Percentiles rank a stretch among this genome's conserved stretches.
These are phyloP conservation scores for Sporothrix brunneoviolacea DNA, from an alignment of 2,329 filamentous ascomycete species.

Conservation along the genomic window DNA sequence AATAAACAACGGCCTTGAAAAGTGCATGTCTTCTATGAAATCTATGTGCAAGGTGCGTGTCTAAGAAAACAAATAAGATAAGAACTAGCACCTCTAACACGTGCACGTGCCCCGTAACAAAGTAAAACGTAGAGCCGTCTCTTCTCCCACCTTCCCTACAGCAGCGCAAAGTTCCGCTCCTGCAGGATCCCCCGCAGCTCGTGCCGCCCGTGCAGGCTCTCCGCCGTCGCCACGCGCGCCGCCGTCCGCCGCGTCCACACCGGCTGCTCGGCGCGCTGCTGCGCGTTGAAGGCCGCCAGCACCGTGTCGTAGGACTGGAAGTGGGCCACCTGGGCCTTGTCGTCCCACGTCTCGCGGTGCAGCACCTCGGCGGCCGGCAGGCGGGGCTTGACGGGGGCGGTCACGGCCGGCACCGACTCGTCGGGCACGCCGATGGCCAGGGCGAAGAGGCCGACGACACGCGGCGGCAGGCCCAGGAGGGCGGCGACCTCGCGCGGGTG, in stretches of 20 bases:
- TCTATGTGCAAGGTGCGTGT: too few species aligned
- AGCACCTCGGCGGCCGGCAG: constrained; percentile 23
- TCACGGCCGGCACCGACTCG: constrained; percentile 3
- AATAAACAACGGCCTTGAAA: too few species aligned
- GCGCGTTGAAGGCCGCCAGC: constrained; percentile 22
- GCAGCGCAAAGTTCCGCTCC: constrained; percentile 23
- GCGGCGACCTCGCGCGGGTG: constrained; percentile 22
- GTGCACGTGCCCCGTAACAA: too few species aligned
- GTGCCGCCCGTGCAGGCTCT: constrained; percentile 24
- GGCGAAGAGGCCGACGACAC: constrained; percentile 27
- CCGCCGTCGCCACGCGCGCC: constrained; percentile 23
- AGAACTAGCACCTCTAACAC: too few species aligned
- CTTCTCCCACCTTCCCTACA: constrained; percentile 13
- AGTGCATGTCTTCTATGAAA: too few species aligned
- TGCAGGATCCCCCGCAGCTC: constrained; percentile 21
- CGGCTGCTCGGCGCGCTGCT: constrained; percentile 22
- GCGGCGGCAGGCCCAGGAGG: constrained; percentile 24
- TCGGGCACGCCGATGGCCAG: constrained; percentile 25
- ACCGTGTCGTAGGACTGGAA: constrained; percentile 22
- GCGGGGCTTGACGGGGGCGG: constrained; percentile 25
- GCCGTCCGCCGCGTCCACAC: constrained; percentile 24
- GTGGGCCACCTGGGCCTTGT: constrained; percentile 17
- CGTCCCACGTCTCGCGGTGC: constrained; percentile 23
- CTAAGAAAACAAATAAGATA: too few species aligned
- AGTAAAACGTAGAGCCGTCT: too few species aligned